Evolutionary conservation across 2,329 filamentous ascomycete species (phyloP).

Genomic region (Penicillium vulpinum): DNA sequence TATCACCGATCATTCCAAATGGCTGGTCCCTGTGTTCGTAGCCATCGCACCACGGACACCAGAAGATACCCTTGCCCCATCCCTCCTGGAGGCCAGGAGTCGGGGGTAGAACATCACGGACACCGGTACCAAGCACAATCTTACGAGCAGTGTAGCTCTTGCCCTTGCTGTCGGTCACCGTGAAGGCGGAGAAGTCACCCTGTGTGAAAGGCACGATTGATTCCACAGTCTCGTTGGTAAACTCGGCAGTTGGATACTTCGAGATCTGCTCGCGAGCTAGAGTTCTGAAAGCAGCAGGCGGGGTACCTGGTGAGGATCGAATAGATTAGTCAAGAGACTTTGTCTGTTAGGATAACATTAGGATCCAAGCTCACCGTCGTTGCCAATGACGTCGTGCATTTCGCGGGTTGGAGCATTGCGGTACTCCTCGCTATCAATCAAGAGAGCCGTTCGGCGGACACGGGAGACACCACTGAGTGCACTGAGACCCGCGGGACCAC

Average conservation of each 20-base stretch:
- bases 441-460: slow-evolving; percentile 55
- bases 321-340: neutral
- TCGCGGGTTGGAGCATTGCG: slow-evolving; percentile 58
- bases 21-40: slow-evolving; percentile 61
- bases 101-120: slow-evolving; percentile 55
- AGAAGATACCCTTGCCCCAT: slow-evolving; percentile 62
- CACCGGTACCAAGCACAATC: slow-evolving; percentile 59
- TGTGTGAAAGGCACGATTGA: slow-evolving; percentile 17
- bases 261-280: slow-evolving; percentile 55
- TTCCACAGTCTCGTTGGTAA: slow-evolving; percentile 52
- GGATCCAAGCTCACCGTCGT: slow-evolving; percentile 51
- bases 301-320: neutral
- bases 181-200: slow-evolving; percentile 50
- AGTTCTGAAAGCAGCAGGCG: slow-evolving; percentile 55
- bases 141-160: slow-evolving; percentile 52
- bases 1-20: slow-evolving; percentile 54
- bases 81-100: slow-evolving; percentile 58
- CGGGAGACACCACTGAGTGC: slow-evolving; percentile 60
- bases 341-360: neutral
- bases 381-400: slow-evolving; percentile 63
- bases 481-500: slow-evolving; percentile 58
- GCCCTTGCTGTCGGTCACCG: slow-evolving; percentile 40
- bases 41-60: slow-evolving; percentile 67
- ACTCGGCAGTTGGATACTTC: slow-evolving; percentile 52
- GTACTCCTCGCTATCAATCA: slow-evolving; percentile 61